Evolutionary conservation across 2,329 filamentous ascomycete species (phyloP).

Genomic region (Xenoacremonium recifei): DNA sequence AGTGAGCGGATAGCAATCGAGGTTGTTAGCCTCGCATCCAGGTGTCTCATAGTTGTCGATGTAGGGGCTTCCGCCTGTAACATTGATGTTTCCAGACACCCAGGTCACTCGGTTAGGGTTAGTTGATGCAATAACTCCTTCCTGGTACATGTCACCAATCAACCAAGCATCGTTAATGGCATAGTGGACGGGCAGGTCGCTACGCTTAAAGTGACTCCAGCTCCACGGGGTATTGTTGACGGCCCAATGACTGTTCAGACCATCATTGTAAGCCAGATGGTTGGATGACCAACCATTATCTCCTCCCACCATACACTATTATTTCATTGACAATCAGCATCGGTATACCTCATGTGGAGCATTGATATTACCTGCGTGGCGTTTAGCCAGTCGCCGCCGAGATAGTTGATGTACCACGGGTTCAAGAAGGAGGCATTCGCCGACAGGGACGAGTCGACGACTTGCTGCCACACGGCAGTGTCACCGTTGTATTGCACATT

Average conservation of each 20-base stretch:
- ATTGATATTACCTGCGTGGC: too few relatives aligned
- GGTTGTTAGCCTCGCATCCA: slow-evolving; percentile 38
- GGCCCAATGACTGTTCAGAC: slow-evolving; percentile 53
- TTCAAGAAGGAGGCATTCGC: too few relatives aligned
- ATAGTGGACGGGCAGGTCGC: slow-evolving; percentile 54
- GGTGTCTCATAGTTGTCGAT: slow-evolving; percentile 51
- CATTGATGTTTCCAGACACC: slow-evolving; percentile 51
- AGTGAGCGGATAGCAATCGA: slow-evolving; percentile 53
- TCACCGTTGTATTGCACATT: slow-evolving; percentile 41
- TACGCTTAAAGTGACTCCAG: slow-evolving; percentile 49
- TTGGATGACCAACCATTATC: slow-evolving; percentile 51
- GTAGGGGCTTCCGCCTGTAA: slow-evolving; percentile 45
- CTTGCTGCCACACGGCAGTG: neutral
- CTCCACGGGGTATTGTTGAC: slow-evolving; percentile 52
- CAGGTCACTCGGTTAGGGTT: slow-evolving; percentile 52
- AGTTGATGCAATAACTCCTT: slow-evolving; percentile 50
- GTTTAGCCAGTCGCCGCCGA: slow-evolving; percentile 46
- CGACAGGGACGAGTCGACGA: neutral
- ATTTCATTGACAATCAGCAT: too few relatives aligned
- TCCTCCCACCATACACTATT: slow-evolving; percentile 51
- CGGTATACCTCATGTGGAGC: too few relatives aligned
- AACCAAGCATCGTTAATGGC: slow-evolving; percentile 54
- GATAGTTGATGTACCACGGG: slow-evolving; percentile 56
- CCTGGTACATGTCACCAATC: slow-evolving; percentile 56
- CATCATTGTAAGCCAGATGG: slow-evolving; percentile 50